These are phyloP conservation scores for Fusarium sp. DNA, from an alignment of 2,329 filamentous ascomycete species.

Conservation along the genomic window DNA sequence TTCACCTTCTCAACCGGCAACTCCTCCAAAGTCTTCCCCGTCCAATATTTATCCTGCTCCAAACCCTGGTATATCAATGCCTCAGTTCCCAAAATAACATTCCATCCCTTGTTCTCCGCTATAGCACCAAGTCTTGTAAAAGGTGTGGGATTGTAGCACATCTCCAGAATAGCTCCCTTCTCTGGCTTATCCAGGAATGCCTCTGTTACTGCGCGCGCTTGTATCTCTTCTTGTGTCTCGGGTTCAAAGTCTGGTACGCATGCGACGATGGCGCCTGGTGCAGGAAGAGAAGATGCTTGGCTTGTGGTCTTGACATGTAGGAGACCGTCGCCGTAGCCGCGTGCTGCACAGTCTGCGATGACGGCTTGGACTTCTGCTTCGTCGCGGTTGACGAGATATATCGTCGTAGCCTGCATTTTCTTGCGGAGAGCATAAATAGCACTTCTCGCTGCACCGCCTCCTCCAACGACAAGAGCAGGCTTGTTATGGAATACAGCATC, in stretches of 20 bases:
- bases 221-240: slow-evolving; percentile 69
- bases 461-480: slow-evolving; percentile 80
- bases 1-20: slow-evolving; percentile 52
- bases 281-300: slow-evolving; percentile 69
- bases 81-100: slow-evolving; percentile 80
- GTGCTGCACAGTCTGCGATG: slow-evolving; percentile 69
- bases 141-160: slow-evolving; percentile 84
- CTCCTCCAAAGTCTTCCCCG: slow-evolving; percentile 67
- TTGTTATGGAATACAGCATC: slow-evolving; percentile 64
- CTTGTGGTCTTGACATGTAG: slow-evolving; percentile 70
- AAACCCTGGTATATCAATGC: slow-evolving; percentile 82
- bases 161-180: slow-evolving; percentile 79
- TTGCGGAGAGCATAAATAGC: slow-evolving; percentile 80
- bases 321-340: slow-evolving; percentile 70
- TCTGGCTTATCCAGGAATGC: slow-evolving; percentile 59
- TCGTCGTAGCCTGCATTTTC: slow-evolving; percentile 73
- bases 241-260: slow-evolving; percentile 84
- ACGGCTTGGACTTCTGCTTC: slow-evolving; percentile 74
- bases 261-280: slow-evolving; percentile 75
- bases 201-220: slow-evolving; percentile 67
- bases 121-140: slow-evolving; percentile 75
- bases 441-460: slow-evolving; percentile 81
- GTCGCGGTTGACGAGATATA: slow-evolving; percentile 85
- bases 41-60: slow-evolving; percentile 76
- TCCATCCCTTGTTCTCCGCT: slow-evolving; percentile 73